These are phyloP conservation scores for Colletotrichum liaoningense DNA, from an alignment of 2,329 filamentous ascomycete species.

Conservation along the genomic window DNA sequence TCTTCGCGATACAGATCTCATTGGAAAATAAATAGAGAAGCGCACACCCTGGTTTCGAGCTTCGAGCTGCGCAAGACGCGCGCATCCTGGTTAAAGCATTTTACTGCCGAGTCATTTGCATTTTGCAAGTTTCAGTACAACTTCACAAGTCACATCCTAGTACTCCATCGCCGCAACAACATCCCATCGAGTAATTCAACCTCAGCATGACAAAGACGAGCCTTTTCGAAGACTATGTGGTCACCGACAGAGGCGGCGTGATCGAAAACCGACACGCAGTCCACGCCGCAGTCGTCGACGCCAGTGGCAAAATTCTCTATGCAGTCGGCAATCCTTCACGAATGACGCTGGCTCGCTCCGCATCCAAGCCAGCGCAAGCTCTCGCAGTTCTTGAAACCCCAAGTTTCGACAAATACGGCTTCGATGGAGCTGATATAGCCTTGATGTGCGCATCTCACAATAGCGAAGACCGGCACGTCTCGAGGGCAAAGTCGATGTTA, in stretches of 20 bases:
- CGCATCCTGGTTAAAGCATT: not conserved
- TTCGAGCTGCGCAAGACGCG: not conserved
- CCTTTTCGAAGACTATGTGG: conserved; percentile 43
- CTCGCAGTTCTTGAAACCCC: conserved; percentile 57
- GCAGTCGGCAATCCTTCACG: conserved; percentile 53
- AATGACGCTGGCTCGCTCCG: conserved; percentile 56
- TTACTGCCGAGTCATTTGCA: not conserved
- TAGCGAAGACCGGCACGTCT: conserved; percentile 53
- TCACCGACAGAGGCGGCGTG: conserved; percentile 51
- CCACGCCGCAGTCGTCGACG: conserved; percentile 54
- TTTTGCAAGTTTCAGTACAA: not conserved
- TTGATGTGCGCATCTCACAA: conserved; percentile 61
- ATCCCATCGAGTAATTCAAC: not conserved
- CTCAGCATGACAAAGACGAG: not conserved
- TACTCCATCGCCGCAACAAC: no score
- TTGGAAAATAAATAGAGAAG: not conserved
- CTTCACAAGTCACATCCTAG: not conserved
- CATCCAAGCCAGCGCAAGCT: conserved; percentile 58
- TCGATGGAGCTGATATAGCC: conserved; percentile 55
- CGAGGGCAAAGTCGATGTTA: conserved; percentile 51
- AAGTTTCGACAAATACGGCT: conserved; percentile 47
- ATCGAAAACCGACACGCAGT: conserved; percentile 57
- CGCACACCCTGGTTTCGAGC: not conserved
- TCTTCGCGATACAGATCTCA: not conserved
- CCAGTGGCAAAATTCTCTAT: conserved; percentile 50